Base-by-base conservation (phyloP, 331 rosid genomes). In the Telfairia occidentalis region DNA sequence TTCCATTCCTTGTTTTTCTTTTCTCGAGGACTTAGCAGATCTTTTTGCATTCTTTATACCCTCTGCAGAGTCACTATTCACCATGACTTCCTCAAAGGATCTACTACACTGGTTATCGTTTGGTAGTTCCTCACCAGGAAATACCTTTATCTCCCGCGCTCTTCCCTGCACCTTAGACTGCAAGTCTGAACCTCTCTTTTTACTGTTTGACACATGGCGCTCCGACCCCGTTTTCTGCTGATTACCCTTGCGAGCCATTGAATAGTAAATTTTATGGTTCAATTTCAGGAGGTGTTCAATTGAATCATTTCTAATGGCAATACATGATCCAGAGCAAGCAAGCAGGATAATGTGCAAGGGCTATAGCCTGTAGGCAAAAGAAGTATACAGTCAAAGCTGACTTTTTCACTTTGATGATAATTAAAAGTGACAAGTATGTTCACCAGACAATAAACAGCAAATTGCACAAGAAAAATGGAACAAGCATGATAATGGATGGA, bases 201-300 rank as follows among this genome's bases (percentile, higher is more conserved):
- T 89, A 45, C 85, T 84, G 72, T 85, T 90, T 50, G 85, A 84
- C 30, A 84, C 77, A 70, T 87, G 85, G 66, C 78, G 81, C 7
- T 87, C 90, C 50, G 85, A 9, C 66, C 95, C 94, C 79, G 90
- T 90, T 86, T 89, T 95, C 78, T 89, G 96, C 65, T 92, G 99
- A 83, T 80, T 90, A 77, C 90, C 90, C 86, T 95, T 95, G 81
- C 99, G 89, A 79, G 97, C 97, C 99, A 95, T 95, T 50, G 71
- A 24, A 35, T 70, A 35, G 21, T 32, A 45, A 78, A 43, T 65
- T 76, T 80, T 77, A 60, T 59, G 78, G 75, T 43, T 13, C 16
- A 67, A 28, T 59, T 67, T 70, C 28, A 46, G 48, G 40, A 71
- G 29, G 7, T 48, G 48, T 79, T 83, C 43, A 81, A 60, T 79